Conservation (phyloP, 371 early-diverging fungal species). For the Mucor sp. region DNA sequence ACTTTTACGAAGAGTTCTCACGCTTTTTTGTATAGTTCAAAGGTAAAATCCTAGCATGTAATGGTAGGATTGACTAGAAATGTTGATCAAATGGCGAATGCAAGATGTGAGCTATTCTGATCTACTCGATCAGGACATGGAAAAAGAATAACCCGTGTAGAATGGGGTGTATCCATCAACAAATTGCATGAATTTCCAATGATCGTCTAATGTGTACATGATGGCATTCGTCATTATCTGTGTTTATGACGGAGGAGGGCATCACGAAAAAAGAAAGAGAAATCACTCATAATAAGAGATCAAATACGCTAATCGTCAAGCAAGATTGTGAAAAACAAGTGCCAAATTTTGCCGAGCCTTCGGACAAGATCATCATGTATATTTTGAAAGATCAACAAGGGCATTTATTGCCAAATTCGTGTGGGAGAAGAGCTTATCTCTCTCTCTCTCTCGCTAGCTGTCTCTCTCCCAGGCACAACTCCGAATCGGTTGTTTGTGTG, state of each 20-base stretch:
- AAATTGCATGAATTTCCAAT: neutral
- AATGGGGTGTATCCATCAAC: neutral
- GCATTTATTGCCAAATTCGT: neutral
- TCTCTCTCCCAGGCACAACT: neutral
- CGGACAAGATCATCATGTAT: neutral
- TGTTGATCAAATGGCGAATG: too few relatives aligned
- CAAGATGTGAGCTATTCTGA: too few relatives aligned
- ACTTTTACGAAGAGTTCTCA: too few relatives aligned
- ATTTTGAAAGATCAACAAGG: neutral
- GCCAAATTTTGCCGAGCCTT: neutral
- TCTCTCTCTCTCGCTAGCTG: too few relatives aligned
- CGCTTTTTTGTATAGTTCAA: too few relatives aligned
- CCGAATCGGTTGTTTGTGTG: neutral
- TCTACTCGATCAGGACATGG: too few relatives aligned
- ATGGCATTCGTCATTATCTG: neutral
- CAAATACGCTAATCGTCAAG: neutral
- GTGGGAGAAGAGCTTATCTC: neutral
- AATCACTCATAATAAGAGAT: neutral
- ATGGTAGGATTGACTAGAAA: too few relatives aligned
- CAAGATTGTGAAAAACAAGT: neutral
- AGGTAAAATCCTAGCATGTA: too few relatives aligned
- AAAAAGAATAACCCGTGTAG: too few relatives aligned
- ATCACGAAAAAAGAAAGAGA: neutral
- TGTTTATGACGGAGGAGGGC: neutral
- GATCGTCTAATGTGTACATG: neutral